phyloP scores from a whole-genome alignment of 2,329 filamentous ascomycete genomes.

The Fusarium nurragi region DNA sequence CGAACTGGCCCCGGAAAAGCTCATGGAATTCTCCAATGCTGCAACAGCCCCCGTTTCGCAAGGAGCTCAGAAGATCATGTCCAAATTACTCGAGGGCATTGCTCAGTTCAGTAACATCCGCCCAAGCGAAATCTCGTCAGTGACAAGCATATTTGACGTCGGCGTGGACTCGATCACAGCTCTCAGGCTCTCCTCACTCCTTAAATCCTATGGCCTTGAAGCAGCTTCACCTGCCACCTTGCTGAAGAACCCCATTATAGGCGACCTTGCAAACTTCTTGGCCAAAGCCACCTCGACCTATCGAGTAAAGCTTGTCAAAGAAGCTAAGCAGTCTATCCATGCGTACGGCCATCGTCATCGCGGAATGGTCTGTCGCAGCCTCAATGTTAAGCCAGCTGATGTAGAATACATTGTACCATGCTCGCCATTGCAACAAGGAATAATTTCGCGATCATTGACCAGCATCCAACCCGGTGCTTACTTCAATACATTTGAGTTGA shows the following conservation, averaged over 20 bases:
- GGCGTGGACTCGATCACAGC: conserved; percentile 90
- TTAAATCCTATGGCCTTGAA: conserved; percentile 71
- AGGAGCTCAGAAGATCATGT: conserved; percentile 52
- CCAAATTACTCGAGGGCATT: conserved; percentile 63
- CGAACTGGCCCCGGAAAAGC: conserved; percentile 64
- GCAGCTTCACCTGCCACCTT: conserved; percentile 72
- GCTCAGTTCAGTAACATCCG: conserved; percentile 61
- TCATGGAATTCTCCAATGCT: conserved; percentile 65
- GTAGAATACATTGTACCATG: conserved; percentile 83
- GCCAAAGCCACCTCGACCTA: conserved; percentile 18
- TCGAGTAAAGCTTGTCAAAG: conserved; percentile 48
- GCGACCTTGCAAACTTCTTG: conserved; percentile 56
- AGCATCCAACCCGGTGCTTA: conserved; percentile 69
- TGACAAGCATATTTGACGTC: conserved; percentile 81
- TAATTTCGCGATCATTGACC: conserved; percentile 75
- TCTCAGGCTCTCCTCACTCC: conserved; percentile 70
- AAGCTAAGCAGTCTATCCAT: conserved; percentile 67
- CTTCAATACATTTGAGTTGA: conserved; percentile 78
- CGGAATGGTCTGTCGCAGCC: conserved; percentile 58
- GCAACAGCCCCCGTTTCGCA: conserved; percentile 38
- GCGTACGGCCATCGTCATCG: conserved; percentile 72
- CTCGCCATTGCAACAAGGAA: conserved; percentile 86
- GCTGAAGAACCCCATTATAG: conserved; percentile 67
- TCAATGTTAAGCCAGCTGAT: conserved; percentile 60
- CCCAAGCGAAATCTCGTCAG: conserved; percentile 56